Base-by-base conservation (phyloP, 2,329 filamentous ascomycete genomes). In the Escovopsis weberi region DNA sequence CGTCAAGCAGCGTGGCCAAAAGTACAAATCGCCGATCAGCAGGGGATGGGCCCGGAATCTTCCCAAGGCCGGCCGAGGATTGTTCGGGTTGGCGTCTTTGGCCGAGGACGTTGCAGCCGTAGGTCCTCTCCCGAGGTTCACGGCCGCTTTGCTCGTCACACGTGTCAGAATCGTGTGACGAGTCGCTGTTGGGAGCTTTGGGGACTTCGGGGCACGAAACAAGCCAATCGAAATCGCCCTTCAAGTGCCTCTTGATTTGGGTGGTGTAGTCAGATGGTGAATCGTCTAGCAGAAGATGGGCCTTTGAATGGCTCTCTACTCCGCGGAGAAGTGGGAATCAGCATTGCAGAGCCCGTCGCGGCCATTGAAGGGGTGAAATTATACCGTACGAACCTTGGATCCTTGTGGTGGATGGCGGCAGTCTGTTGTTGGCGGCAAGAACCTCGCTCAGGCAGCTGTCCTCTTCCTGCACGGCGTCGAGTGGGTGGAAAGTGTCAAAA, bases 31-130 rank as follows among this genome's bases (percentile, higher is more conserved):
- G 15, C 15, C 15, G 59, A 55, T 65, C 55, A 60, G 61, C 57
- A 38, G 43, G 28, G 7, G 38, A 12, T 35, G 44, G 39, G 43
- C 8, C 28, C 28, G 28, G 8, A 9, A 9, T 9, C 28, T 32
- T 9, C 8, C 2, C 28, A 32, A 11, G 8, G 28, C 28, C 8
- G 28, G 28, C 11, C 28, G 28, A 32, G 28, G 28, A 3, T 11
- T 32, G 28, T 9, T 32, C 28, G 26, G 49, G 37, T 47, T 30
- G 49, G 39, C 57, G 50, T 41, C 55, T 53, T 46, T 62, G 61
- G 38, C 60, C 60, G 45, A 76, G 51, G 43, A 76, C 55, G 50
- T 73, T 76, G 59, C 72, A 75, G 44, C 71, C 72, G 49, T 71
- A 67, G 15, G 67, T 53, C 48, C 58, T 60, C 41, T 50, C 56